These are phyloP conservation scores for Hypoxylon sp. DNA, from an alignment of 2,329 filamentous ascomycete species.

Conservation along the genomic window DNA sequence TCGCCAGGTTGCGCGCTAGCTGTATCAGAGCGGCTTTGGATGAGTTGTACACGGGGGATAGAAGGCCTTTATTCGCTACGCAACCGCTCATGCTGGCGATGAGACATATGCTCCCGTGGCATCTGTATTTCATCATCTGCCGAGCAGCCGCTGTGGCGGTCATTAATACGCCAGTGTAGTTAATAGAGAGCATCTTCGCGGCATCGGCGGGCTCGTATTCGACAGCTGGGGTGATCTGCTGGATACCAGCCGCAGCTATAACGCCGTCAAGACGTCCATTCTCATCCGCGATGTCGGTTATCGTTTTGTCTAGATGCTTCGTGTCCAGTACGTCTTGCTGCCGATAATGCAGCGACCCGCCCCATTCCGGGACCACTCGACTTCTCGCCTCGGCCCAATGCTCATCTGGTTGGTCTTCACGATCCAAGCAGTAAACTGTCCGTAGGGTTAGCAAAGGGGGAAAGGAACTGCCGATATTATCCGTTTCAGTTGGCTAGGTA, in stretches of 20 bases:
- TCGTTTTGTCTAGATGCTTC: constrained; percentile 68
- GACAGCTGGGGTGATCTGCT: constrained; percentile 77
- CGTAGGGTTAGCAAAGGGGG: constrained; percentile 19
- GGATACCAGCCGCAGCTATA: constrained; percentile 76
- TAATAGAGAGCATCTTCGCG: constrained; percentile 77
- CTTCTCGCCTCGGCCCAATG: constrained; percentile 74
- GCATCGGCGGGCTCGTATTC: constrained; percentile 73
- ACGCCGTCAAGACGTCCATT: constrained; percentile 76
- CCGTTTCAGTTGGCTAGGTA: neutral
- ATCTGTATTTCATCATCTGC: constrained; percentile 69
- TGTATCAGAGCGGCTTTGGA: constrained; percentile 77
- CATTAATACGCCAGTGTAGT: constrained; percentile 78
- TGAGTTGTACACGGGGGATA: constrained; percentile 75
- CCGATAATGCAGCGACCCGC: constrained; percentile 76
- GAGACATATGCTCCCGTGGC: constrained; percentile 69
- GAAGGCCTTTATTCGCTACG: constrained; percentile 71
- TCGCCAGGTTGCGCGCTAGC: constrained; percentile 73
- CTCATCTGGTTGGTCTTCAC: constrained; percentile 63
- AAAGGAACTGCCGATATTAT: neutral
- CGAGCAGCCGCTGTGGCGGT: constrained; percentile 80
- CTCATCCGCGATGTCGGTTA: constrained; percentile 72
- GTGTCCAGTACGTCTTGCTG: constrained; percentile 78
- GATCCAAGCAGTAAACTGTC: constrained; percentile 71
- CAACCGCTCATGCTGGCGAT: constrained; percentile 71
- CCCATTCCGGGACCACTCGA: constrained; percentile 70